Evolutionary conservation across 176 grass and related monocot genomes (phyloP), one percentile per base, ranked within the genome.

Genomic region (Musa beccarii): DNA sequence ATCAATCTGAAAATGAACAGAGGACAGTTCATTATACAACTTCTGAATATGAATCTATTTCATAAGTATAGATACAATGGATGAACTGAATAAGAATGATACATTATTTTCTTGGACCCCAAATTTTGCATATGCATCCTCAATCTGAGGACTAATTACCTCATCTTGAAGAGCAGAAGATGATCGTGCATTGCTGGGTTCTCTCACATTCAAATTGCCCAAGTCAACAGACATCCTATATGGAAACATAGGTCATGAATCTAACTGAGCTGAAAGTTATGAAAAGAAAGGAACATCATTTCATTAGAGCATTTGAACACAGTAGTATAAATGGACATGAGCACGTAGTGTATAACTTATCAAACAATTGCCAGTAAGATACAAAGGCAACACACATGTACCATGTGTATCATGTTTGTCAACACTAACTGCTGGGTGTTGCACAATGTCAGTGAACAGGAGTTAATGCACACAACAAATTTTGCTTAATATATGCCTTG

Each of bases 151-250:
- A 73, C 79, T 26, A 69, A 63, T 87, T 93, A 93, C 94, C 88
- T 98, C 94, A 79, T 91, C 86, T 71, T 91, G 84, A 85, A 91
- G 69, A 74, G 80, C 73, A 61, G 83, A 93, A 71, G 90, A 89
- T 53, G 86, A 85, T 75, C 76, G 74, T 0, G 80, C 78, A 51
- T 20, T 63, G 28, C 19, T 16, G 14, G 51, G 55, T 70, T 65
- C 84, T 85, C 84, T 93, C 63, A 93, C 62, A 52, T 23, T 71
- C 54, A 92, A 89, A 66, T 75, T 85, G 79, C 94, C 94, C 79
- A 93, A 82, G 86, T 98, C 94, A 87, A 91, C 76, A 82, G 94
- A 98, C 79, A 89, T 87, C 88, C 94, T 98, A 85, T 69, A 78
- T 64, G 82, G 55, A 71, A 15, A 63, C 4, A 80, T 28, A 61